A percentile compares a stretch with the other conserved stretches of the same genome.
These are phyloP conservation scores for Scorias spongiosa DNA, from an alignment of 2,329 filamentous ascomycete species.

Conservation along the genomic window DNA sequence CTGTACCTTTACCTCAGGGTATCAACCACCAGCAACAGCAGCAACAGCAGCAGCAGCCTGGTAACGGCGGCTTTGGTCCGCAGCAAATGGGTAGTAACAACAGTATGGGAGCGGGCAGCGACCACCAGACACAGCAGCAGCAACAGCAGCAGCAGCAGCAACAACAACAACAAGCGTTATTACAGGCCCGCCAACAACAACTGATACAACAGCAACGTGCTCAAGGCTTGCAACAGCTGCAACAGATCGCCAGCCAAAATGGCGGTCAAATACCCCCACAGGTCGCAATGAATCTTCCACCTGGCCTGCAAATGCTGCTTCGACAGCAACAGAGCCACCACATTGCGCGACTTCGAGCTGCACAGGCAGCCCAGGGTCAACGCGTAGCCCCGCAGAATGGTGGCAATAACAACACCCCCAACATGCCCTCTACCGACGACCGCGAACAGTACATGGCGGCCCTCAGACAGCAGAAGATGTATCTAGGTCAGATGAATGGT, in stretches of 20 bases:
- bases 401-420: constrained; percentile 4
- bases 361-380: background rate
- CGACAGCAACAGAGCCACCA: constrained; percentile 9
- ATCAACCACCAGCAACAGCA: constrained; percentile 10
- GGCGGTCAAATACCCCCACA: constrained; percentile 10
- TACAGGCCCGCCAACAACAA: background rate
- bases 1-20: background rate
- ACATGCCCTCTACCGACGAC: constrained; percentile 6
- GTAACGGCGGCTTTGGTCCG: constrained; percentile 8
- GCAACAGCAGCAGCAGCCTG: constrained; percentile 11
- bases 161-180: constrained; percentile 4
- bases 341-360: constrained; percentile 6
- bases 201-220: constrained; percentile 3
- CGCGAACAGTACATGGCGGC: constrained; percentile 17
- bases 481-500: constrained; percentile 5
- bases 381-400: background rate
- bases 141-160: constrained; percentile 7
- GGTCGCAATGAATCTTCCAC: constrained; percentile 5
- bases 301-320: constrained; percentile 9
- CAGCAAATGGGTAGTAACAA: constrained; percentile 5
- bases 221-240: constrained; percentile 8
- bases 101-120: background rate
- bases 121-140: constrained; percentile 6
- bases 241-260: constrained; percentile 8
- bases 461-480: constrained; percentile 12